Evolutionary conservation across 148 eudicot genomes (phyloP), one percentile per base, ranked within the genome.

Genomic region (Diospyros kaki): DNA sequence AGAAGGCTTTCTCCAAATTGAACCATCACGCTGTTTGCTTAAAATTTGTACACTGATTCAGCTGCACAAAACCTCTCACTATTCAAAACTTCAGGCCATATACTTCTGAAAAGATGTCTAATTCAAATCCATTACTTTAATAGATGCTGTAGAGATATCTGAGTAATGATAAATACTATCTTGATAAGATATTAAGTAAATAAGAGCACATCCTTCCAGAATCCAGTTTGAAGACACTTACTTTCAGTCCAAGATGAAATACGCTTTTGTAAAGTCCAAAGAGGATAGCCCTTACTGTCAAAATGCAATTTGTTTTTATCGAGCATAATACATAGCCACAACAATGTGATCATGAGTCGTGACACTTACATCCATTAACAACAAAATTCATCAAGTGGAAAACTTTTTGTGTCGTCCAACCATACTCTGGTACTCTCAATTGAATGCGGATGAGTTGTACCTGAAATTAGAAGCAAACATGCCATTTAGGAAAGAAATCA

Each of bases 351-450:
- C 18, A 58, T 1, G 68, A 51, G 44, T 66, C 14, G 43, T 44
- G 60, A 68, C 41, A 59, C 90, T 84, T 85, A 91, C 97, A 80
- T 85, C 92, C 92, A 77, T 85, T 89, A 13, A 91, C 97, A 14
- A 88, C 53, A 77, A 91, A 87, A 73, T 88, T 91, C 97, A 91
- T 89, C 79, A 86, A 79, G 80, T 89, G 92, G 81, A 91, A 91
- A 68, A 88, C 89, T 78, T 91, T 91, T 80, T 91, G 97, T 38
- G 92, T 89, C 18, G 93, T 91, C 97, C 93, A 91, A 55, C 93
- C 93, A 58, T 79, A 83, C 76, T 89, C 93, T 10, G 93, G 90
- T 67, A 87, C 90, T 75, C 93, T 84, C 76, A 86, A 72, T 66
- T 91, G 87, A 73, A 89, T 87, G 15, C 93, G 84, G n/a, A 87